These are phyloP conservation scores for Centaurea solstitialis DNA, from an alignment of 129 eudicot genomes.

Conservation along the genomic window DNA sequence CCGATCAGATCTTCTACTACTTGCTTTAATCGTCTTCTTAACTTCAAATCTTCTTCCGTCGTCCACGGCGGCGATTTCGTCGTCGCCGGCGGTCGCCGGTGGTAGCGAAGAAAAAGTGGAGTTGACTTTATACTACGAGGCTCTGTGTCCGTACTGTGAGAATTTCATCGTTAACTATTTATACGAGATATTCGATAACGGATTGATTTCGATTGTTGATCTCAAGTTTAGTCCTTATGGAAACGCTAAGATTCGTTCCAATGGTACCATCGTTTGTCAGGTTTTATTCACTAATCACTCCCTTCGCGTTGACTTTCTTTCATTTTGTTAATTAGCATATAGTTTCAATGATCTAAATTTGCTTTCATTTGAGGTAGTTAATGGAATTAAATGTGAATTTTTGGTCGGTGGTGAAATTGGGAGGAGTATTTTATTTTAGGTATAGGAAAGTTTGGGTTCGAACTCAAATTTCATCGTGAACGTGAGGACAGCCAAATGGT, in stretches of 20 bases:
- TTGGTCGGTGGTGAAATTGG: not conserved
- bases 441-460: not conserved
- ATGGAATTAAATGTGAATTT: not conserved
- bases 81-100: not conserved
- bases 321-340: not conserved
- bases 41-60: conserved; percentile 1
- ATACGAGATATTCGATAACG: conserved; percentile 52
- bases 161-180: conserved; percentile 57
- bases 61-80: not conserved
- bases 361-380: not conserved
- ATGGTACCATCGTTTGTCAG: conserved; percentile 70
- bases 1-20: conserved; percentile 7
- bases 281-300: conserved; percentile 37
- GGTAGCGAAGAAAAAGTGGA: conserved; percentile 44
- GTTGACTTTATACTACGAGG: conserved; percentile 64
- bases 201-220: conserved; percentile 46
- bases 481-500: too few species aligned
- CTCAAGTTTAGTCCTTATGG: conserved; percentile 80
- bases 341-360: not conserved
- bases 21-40: conserved; percentile 8
- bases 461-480: too few species aligned
- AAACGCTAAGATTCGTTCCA: conserved; percentile 52
- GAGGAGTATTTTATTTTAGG: not conserved
- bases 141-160: conserved; percentile 66
- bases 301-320: not conserved